Conservation (phyloP, 2,329 filamentous ascomycete genomes). For the Stagonosporopsis rhizophila region DNA sequence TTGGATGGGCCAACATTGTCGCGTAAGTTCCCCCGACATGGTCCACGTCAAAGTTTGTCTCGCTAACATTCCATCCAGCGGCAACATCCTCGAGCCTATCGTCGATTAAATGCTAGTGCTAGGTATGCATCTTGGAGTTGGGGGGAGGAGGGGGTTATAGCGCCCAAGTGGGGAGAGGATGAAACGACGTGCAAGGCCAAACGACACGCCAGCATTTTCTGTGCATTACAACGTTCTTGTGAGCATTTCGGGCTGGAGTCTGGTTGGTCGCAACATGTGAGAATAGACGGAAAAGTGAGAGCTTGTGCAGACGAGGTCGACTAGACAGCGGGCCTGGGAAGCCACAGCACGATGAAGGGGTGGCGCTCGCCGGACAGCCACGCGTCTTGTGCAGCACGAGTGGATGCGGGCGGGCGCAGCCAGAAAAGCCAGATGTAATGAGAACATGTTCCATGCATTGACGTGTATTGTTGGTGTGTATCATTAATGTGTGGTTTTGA, state of each 20-base stretch:
- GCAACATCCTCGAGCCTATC: slow-evolving; percentile 49
- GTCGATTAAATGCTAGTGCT: slow-evolving; percentile 30
- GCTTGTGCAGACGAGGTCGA: slow-evolving; percentile 23
- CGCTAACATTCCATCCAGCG: slow-evolving; percentile 40
- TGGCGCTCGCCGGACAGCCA: slow-evolving; percentile 23
- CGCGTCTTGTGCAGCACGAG: slow-evolving; percentile 23
- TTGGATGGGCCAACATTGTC: slow-evolving; percentile 53
- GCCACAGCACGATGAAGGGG: slow-evolving; percentile 21
- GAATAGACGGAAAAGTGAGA: slow-evolving; percentile 38
- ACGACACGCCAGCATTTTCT: slow-evolving; percentile 27
- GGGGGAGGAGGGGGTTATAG: no score
- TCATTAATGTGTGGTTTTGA: no score
- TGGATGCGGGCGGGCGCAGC: slow-evolving; percentile 19
- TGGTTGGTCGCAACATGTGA: slow-evolving; percentile 35
- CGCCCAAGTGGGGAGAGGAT: slow-evolving; percentile 22
- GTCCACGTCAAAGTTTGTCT: not conserved
- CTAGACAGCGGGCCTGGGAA: slow-evolving; percentile 23
- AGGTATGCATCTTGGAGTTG: slow-evolving; percentile 12
- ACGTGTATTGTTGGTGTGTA: no score
- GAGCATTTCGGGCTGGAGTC: slow-evolving; percentile 44
- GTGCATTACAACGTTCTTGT: slow-evolving; percentile 40
- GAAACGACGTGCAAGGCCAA: slow-evolving; percentile 23
- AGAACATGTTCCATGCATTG: slow-evolving; percentile 28
- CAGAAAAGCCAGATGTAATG: slow-evolving; percentile 34
- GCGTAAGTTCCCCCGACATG: slow-evolving; percentile 45